Evolutionary conservation across 75 land plant species (phyloP).

Genomic region (Sequoia sempervirens): DNA sequence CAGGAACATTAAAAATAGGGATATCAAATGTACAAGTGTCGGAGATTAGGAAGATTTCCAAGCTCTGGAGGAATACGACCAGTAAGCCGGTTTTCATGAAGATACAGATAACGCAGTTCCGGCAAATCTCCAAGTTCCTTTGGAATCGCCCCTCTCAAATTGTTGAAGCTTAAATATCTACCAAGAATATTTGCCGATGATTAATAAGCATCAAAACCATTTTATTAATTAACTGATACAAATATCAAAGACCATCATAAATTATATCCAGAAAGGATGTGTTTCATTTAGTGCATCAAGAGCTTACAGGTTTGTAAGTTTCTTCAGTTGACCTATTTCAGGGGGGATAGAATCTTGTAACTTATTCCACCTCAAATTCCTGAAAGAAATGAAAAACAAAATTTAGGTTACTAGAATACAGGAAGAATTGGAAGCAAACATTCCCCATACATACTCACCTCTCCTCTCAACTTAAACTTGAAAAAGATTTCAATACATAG

Average conservation of each 20-base stretch:
- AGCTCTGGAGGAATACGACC: constrained; percentile 87
- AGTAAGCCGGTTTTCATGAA: constrained; percentile 76
- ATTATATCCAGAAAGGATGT: background rate
- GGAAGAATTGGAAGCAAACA: background rate
- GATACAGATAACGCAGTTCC: constrained; percentile 81
- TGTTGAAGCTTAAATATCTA: constrained; percentile 88
- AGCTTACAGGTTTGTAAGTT: constrained; percentile 71
- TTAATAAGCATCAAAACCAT: background rate
- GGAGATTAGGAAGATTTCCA: constrained; percentile 67
- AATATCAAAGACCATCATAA: background rate
- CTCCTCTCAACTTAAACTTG: background rate
- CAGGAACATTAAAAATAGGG: constrained; percentile 4
- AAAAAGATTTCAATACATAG: background rate
- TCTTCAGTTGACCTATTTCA: constrained; percentile 84
- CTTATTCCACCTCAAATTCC: constrained; percentile 94
- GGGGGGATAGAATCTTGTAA: constrained; percentile 86
- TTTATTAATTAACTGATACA: constrained; percentile 3
- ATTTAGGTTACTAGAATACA: background rate
- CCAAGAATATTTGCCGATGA: constrained; percentile 7
- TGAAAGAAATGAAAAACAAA: constrained; percentile 9
- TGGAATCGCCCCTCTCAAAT: constrained; percentile 85
- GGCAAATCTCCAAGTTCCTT: constrained; percentile 78
- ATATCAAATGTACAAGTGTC: constrained; percentile 68
- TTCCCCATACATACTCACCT: background rate
- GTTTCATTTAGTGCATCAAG: background rate